phyloP scores from a whole-genome alignment of 2,329 filamentous ascomycete genomes.

The Onygena corvina region DNA sequence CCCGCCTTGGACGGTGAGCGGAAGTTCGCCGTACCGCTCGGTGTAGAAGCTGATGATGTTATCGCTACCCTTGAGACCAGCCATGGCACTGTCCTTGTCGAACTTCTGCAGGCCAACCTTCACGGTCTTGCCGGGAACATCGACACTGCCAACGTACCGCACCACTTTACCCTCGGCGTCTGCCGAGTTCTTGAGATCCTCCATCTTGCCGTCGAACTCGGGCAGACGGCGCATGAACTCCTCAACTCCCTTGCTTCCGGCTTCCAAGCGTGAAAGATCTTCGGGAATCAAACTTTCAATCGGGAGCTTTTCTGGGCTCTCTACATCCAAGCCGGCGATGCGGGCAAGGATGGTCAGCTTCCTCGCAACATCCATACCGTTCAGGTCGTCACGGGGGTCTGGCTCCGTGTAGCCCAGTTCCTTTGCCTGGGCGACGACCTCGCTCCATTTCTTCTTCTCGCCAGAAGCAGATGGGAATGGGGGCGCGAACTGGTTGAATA shows the following conservation, averaged over 20 bases:
- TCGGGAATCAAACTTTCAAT: constrained; percentile 87
- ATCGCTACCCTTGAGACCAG: constrained; percentile 87
- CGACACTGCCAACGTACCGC: constrained; percentile 85
- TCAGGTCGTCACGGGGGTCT: constrained; percentile 74
- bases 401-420: constrained; percentile 85
- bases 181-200: constrained; percentile 71
- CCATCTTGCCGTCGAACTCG: constrained; percentile 81
- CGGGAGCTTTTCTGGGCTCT: constrained; percentile 77
- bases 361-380: constrained; percentile 80
- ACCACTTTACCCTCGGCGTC: constrained; percentile 83
- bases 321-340: constrained; percentile 66
- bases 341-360: constrained; percentile 92
- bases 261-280: constrained; percentile 63
- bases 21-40: constrained; percentile 79
- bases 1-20: constrained; percentile 86
- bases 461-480: constrained; percentile 40
- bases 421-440: constrained; percentile 85
- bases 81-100: constrained; percentile 79
- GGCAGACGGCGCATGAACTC: constrained; percentile 75
- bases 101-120: constrained; percentile 89
- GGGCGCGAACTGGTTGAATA: constrained; percentile 95
- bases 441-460: constrained; percentile 61
- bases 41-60: constrained; percentile 99
- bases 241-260: constrained; percentile 46
- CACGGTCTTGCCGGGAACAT: constrained; percentile 66